phyloP scores from a whole-genome alignment of 371 early-diverging fungal genomes.

The Nematocida minor region DNA sequence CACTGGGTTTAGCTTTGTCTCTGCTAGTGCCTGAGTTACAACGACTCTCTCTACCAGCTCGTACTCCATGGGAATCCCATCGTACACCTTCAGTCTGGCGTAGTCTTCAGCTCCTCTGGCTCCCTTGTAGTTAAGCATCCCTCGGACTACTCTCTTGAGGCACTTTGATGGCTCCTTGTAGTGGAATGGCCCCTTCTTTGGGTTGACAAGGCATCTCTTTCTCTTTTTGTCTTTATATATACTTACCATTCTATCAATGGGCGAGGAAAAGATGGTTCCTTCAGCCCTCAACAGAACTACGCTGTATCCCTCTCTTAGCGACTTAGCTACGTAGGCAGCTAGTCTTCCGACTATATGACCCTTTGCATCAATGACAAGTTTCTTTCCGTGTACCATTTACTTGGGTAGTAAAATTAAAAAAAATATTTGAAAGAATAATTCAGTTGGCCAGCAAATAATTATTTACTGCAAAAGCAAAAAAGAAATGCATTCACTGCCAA shows the following conservation, averaged over 20 bases:
- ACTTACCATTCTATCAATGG: slow-evolving; percentile 82
- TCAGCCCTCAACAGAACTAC: slow-evolving; percentile 94
- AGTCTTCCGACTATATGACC: slow-evolving; percentile 97
- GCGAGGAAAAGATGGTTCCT: slow-evolving; percentile 88
- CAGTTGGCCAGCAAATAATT: not conserved
- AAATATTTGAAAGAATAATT: slow-evolving; percentile 54
- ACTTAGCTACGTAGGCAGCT: slow-evolving; percentile 93
- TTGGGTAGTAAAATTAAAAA: slow-evolving; percentile 48
- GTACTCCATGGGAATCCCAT: slow-evolving; percentile 94
- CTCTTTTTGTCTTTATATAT: slow-evolving; percentile 89
- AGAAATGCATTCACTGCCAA: too few species aligned
- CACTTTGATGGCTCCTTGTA: slow-evolving; percentile 90
- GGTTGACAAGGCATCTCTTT: slow-evolving; percentile 97
- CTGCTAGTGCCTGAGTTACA: slow-evolving; percentile 87
- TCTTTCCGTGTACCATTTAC: slow-evolving; percentile 48
- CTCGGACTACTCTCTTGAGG: slow-evolving; percentile 87
- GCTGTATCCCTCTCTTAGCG: slow-evolving; percentile 88
- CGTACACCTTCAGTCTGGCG: slow-evolving; percentile 90
- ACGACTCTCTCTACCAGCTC: slow-evolving; percentile 88
- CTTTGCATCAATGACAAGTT: slow-evolving; percentile 93
- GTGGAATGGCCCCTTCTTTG: slow-evolving; percentile 93
- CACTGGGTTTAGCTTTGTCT: slow-evolving; percentile 84
- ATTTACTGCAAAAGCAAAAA: too few species aligned
- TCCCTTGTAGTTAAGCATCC: slow-evolving; percentile 98
- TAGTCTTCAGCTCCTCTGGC: slow-evolving; percentile 90